Evolutionary conservation across 106 monocot species (phyloP).

Genomic region (Dendrobium catenatum): DNA sequence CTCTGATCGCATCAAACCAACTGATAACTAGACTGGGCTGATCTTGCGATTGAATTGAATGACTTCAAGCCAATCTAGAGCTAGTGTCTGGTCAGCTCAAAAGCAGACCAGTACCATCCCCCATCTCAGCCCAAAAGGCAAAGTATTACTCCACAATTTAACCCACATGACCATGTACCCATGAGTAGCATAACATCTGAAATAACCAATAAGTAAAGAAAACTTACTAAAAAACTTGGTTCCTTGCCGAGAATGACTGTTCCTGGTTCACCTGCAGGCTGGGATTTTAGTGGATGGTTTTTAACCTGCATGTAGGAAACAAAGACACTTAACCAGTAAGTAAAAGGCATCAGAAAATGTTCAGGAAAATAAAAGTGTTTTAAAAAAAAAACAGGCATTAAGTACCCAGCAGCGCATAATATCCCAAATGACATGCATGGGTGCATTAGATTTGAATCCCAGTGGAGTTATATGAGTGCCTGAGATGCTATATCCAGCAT

Average conservation of each 20-base stretch:
- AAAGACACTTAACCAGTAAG: neutral
- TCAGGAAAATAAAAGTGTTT: neutral
- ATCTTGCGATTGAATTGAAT: too few relatives aligned
- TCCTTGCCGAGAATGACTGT: conserved; percentile 71
- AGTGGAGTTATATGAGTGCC: conserved; percentile 82
- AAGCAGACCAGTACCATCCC: too few relatives aligned
- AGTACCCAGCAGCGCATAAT: conserved; percentile 95
- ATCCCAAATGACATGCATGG: conserved; percentile 86
- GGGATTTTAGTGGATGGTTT: conserved; percentile 79
- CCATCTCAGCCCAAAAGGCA: too few relatives aligned
- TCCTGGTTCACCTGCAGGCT: conserved; percentile 62
- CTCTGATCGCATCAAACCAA: too few relatives aligned
- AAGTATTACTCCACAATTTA: too few relatives aligned
- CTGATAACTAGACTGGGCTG: too few relatives aligned
- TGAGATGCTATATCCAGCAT: conserved; percentile 84
- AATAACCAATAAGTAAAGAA: neutral
- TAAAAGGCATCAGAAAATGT: neutral
- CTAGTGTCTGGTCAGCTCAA: too few relatives aligned
- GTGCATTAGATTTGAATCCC: conserved; percentile 85
- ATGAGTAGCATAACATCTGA: neutral
- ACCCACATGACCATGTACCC: neutral
- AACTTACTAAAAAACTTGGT: conserved; percentile 63
- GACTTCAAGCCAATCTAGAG: too few relatives aligned
- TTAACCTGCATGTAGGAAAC: conserved; percentile 43
- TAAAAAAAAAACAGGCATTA: neutral